Evolutionary conservation across 768 basidiomycete genomes (phyloP).

Genomic region (Termitomyces heimii): DNA sequence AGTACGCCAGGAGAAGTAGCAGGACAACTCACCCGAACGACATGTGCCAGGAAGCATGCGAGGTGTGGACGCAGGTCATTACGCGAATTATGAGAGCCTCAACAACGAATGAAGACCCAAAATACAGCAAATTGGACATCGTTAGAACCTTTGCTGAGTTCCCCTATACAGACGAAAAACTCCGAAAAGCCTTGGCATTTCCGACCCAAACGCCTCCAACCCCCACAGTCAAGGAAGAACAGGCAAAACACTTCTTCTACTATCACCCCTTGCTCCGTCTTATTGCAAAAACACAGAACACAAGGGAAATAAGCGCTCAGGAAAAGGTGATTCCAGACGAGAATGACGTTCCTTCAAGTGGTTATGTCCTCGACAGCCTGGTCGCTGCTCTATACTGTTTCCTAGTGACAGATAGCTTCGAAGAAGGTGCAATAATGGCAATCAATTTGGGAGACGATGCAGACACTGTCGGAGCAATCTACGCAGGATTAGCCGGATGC

Average conservation of each 20-base stretch:
- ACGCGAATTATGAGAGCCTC: constrained; percentile 26
- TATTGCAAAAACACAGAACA: not conserved
- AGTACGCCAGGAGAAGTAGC: constrained; percentile 33
- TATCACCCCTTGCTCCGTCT: not conserved
- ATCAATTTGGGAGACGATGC: constrained; percentile 39
- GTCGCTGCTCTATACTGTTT: constrained; percentile 41
- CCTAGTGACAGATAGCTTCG: constrained; percentile 35
- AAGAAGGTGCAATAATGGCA: constrained; percentile 37
- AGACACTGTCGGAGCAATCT: constrained; percentile 40
- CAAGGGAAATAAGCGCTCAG: not conserved
- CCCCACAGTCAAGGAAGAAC: constrained; percentile 14
- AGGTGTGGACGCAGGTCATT: constrained; percentile 32
- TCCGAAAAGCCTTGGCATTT: constrained; percentile 26
- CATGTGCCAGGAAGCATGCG: constrained; percentile 37
- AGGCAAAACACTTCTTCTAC: constrained; percentile 26
- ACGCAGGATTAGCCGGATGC: constrained; percentile 37
- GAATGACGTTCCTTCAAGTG: constrained; percentile 3
- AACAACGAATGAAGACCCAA: not conserved
- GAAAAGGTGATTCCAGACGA: not conserved
- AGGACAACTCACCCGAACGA: constrained; percentile 34
- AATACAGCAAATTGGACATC: constrained; percentile 19
- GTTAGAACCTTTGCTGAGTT: constrained; percentile 32
- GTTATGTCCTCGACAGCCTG: constrained; percentile 34
- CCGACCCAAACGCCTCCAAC: constrained; percentile 16
- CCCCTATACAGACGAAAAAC: constrained; percentile 25